Base-by-base conservation (phyloP, 805 yeast genomes). In the Aciculoconidium aculeatum region DNA sequence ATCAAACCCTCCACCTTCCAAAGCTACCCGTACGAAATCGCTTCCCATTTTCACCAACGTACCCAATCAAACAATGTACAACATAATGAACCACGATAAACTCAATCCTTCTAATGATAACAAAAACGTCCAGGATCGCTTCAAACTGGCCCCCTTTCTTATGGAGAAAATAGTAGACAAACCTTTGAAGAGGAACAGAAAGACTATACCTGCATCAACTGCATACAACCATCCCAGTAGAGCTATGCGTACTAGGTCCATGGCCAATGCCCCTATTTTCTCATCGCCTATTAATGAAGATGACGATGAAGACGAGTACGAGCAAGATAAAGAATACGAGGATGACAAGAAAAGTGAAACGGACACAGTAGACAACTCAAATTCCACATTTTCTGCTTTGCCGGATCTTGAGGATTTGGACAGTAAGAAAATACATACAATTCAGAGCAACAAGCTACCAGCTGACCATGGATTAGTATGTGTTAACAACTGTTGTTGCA, bases 341-440 rank as follows among this genome's bases (percentile, higher is more conserved):
- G 47, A 36, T 7, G 49, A 37, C 4, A 28, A 31, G 4, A 55
- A 44, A 10, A 45, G 39, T 14, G 48, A 42, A 18, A 56, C 55
- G 19, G 43, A n/a, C n/a, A n/a, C n/a, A n/a, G n/a, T n/a, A n/a
- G n/a, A n/a, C n/a, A n/a, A n/a, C n/a, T n/a, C n/a, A n/a, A n/a
- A n/a, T n/a, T n/a, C n/a, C n/a, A n/a, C n/a, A n/a, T n/a, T 47
- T 7, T n/a, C n/a, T n/a, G n/a, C 67, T 5, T 51, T 62, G 17
- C 67, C 69, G 1, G 69, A 62, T 35, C 47, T 64, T 23, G 70
- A 64, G 33, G 69, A 63, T 31, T 47, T 64, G 30, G 69, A 64
- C 41, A 58, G 67, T 37, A 61, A 60, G 35, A 55, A 57, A 34
- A 62, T 63, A 2, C 67, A 63, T 38, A 56, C 67, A 3, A 62